Base-by-base conservation (phyloP, 129 eudicot species). In the Calendula officinalis region DNA sequence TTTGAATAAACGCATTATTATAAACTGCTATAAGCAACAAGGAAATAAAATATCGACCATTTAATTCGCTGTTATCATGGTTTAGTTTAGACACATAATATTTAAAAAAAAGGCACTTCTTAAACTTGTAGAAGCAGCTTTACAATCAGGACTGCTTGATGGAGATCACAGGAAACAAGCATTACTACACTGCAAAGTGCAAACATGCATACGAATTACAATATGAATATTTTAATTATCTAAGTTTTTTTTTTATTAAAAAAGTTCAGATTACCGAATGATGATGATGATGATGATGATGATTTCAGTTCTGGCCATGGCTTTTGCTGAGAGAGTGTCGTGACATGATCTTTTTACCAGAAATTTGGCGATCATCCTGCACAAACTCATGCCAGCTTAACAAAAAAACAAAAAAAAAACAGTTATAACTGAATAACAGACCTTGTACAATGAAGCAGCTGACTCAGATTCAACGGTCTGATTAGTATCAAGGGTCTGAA, bases 341-440 rank as follows among this genome's bases (percentile, higher is more conserved):
- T 36, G 91, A 60, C 80, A 80, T 62, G 73, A 81, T 88, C 71
- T 88, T 92, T 51, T 79, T 70, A 73, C 86, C 70, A 61, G 89
- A 76, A 15, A 80, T 58, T 16, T 44, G 75, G 43, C 84, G 83
- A 45, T 85, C 96, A 67, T 92, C 98, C 98, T 88, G 82, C 77
- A 81, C 60, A 66, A 54, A 56, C 9, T 43, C 44, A 64, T 16
- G 43, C 6, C 62, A 39, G 9, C 51, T 70, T 27, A n/a, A n/a
- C n/a, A n/a, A n/a, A n/a, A n/a, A n/a, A n/a, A n/a, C n/a, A n/a
- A n/a, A n/a, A n/a, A n/a, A n/a, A n/a, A n/a, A n/a, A n/a, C n/a
- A n/a, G n/a, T n/a, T n/a, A n/a, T n/a, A n/a, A n/a, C n/a, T n/a
- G n/a, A n/a, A n/a, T n/a, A n/a, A n/a, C 61, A 16, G 7, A 74